phyloP scores from a whole-genome alignment of 148 eudicot species.

The Heliosperma pusillum region DNA sequence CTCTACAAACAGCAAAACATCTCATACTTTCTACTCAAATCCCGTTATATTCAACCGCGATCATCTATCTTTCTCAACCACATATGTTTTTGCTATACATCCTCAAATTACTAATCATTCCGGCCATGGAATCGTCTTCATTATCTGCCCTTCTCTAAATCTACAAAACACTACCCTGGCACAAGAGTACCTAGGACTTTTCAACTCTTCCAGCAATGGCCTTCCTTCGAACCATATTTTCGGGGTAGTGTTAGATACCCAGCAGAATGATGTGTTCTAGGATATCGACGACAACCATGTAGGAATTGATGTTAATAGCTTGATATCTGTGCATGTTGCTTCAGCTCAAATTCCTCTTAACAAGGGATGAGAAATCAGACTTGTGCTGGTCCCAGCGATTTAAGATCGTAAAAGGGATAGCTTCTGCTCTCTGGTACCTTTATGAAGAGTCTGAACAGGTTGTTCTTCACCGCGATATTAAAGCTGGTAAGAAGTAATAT shows the following conservation, averaged over 20 bases:
- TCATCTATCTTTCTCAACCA: constrained; percentile 21
- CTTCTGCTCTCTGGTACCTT: constrained; percentile 37
- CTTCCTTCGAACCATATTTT: constrained; percentile 25
- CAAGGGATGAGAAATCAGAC: neutral
- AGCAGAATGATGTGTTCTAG: constrained; percentile 20
- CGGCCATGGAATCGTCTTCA: constrained; percentile 30
- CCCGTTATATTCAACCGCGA: constrained; percentile 14
- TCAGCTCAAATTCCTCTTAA: constrained; percentile 26
- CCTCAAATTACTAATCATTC: constrained; percentile 26
- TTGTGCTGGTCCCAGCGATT: constrained; percentile 33
- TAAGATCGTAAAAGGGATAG: constrained; percentile 35
- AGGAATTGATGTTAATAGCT: constrained; percentile 30
- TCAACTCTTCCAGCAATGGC: constrained; percentile 25
- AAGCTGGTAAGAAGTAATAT: constrained; percentile 37
- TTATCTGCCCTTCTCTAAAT: constrained; percentile 24
- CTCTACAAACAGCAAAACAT: constrained; percentile 16
- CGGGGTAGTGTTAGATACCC: constrained; percentile 31
- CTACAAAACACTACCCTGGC: constrained; percentile 23
- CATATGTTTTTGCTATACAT: constrained; percentile 25
- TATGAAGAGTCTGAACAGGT: constrained; percentile 43
- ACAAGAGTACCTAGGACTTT: constrained; percentile 26
- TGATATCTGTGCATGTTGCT: constrained; percentile 16
- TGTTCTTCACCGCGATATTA: constrained; percentile 39
- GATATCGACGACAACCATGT: constrained; percentile 37
- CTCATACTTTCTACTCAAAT: constrained; percentile 26